phyloP scores from a whole-genome alignment of 108 stramenopile genomes.

The Fragilariopsis cylindrus region DNA sequence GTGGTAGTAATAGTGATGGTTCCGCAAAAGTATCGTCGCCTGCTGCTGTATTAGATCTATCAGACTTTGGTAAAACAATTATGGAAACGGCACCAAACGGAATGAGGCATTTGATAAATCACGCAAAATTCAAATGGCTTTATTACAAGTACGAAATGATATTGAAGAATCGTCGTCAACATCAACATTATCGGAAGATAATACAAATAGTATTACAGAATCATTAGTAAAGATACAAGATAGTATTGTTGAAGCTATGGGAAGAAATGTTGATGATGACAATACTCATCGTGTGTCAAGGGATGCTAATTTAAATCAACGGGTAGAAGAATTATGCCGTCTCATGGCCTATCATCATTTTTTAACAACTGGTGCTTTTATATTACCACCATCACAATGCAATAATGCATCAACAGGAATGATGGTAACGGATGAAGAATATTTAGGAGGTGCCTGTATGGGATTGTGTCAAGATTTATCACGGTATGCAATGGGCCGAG shows the following conservation, averaged over 20 bases:
- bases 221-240: slow-evolving; percentile 7
- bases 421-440: slow-evolving; percentile 77
- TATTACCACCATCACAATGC: slow-evolving; percentile 32
- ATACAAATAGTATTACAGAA: slow-evolving; percentile 17
- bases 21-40: background rate
- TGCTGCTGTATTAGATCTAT: slow-evolving; percentile 26
- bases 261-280: background rate
- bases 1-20: background rate
- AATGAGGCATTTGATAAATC: slow-evolving; percentile 46
- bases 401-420: background rate
- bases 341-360: slow-evolving; percentile 61
- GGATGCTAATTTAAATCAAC: slow-evolving; percentile 45
- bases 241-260: slow-evolving; percentile 1
- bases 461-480: slow-evolving; percentile 68
- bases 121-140: slow-evolving; percentile 52
- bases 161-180: slow-evolving; percentile 35
- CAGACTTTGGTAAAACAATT: slow-evolving; percentile 20
- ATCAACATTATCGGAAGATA: slow-evolving; percentile 22
- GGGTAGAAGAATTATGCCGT: slow-evolving; percentile 68
- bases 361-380: slow-evolving; percentile 41
- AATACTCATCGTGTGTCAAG: slow-evolving; percentile 36
- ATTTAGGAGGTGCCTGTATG: slow-evolving; percentile 76
- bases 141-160: slow-evolving; percentile 36
- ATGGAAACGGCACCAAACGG: slow-evolving; percentile 37
- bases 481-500: slow-evolving; percentile 69